A percentile compares a stretch with the other conserved stretches of the same genome.
phyloP scores from a whole-genome alignment of 2,329 filamentous ascomycete genomes.

The Exophiala aquamarina region DNA sequence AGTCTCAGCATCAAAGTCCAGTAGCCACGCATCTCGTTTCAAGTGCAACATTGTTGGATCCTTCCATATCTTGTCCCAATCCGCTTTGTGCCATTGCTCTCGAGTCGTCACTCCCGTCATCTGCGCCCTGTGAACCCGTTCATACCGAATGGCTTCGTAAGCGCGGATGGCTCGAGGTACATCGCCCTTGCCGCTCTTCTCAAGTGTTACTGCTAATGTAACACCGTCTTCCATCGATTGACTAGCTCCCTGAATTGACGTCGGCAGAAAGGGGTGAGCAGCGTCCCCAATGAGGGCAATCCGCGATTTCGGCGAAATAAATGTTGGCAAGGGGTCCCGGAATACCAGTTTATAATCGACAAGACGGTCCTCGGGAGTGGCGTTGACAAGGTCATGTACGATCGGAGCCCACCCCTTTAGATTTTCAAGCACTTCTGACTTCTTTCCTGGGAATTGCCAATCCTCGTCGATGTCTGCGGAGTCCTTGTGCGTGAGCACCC shows the following conservation, averaged over 20 bases:
- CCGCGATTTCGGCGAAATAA: slow-evolving; percentile 42
- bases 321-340: slow-evolving; percentile 24
- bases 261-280: slow-evolving; percentile 52
- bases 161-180: slow-evolving; percentile 30
- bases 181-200: slow-evolving; percentile 27
- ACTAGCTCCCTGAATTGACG: slow-evolving; percentile 49
- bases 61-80: slow-evolving; percentile 43
- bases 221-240: slow-evolving; percentile 54
- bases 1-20: slow-evolving; percentile 29
- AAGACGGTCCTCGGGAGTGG: slow-evolving; percentile 24
- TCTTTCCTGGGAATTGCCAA: slow-evolving; percentile 54
- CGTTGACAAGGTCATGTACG: slow-evolving; percentile 29
- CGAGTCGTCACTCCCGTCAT: slow-evolving; percentile 29
- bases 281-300: slow-evolving; percentile 52
- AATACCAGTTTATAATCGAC: slow-evolving; percentile 25
- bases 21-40: slow-evolving; percentile 27
- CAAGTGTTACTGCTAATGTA: slow-evolving; percentile 46
- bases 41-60: slow-evolving; percentile 28
- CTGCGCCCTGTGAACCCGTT: slow-evolving; percentile 27
- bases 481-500: slow-evolving; percentile 56
- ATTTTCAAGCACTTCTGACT: slow-evolving; percentile 52
- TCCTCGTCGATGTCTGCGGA: slow-evolving; percentile 52
- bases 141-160: slow-evolving; percentile 27
- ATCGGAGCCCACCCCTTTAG: slow-evolving; percentile 52
- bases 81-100: slow-evolving; percentile 30